These are phyloP conservation scores for Phalaenopsis equestris DNA, from an alignment of 106 monocot species.

Conservation along the genomic window DNA sequence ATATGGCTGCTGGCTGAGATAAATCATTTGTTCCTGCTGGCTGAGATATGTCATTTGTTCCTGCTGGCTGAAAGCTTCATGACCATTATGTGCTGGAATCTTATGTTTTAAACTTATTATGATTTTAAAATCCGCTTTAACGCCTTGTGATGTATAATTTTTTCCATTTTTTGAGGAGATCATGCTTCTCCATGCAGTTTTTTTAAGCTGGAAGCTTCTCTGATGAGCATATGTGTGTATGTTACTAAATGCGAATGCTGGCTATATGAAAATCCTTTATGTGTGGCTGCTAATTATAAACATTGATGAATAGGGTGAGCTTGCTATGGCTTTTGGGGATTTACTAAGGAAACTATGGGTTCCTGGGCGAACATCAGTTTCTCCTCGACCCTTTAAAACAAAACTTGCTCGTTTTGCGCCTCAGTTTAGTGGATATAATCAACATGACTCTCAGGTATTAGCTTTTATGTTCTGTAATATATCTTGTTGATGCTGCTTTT, in stretches of 20 bases:
- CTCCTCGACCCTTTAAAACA: constrained; percentile 94
- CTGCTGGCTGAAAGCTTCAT: too few species aligned
- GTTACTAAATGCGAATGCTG: neutral
- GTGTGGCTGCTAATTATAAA: neutral
- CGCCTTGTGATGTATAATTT: neutral
- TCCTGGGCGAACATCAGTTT: constrained; percentile 78
- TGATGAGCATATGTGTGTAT: neutral
- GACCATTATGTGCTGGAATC: neutral
- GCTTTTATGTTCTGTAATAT: constrained; percentile 10
- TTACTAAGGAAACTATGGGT: constrained; percentile 91
- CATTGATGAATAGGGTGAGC: constrained; percentile 71
- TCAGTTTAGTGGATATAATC: constrained; percentile 98
- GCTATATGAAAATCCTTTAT: neutral
- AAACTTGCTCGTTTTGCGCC: constrained; percentile 98
- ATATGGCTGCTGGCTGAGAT: neutral
- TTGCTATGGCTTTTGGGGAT: constrained; percentile 98
- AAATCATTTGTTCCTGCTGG: neutral
- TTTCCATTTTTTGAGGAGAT: neutral
- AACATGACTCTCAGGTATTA: constrained; percentile 93
- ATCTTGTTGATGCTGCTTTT: neutral
- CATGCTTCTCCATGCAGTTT: neutral
- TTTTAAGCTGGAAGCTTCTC: neutral
- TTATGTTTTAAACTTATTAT: neutral
- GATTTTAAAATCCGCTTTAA: neutral
- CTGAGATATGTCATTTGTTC: neutral